Evolutionary conservation across 768 basidiomycete genomes (phyloP).

Genomic region (Lactarius pseudohatsudake): DNA sequence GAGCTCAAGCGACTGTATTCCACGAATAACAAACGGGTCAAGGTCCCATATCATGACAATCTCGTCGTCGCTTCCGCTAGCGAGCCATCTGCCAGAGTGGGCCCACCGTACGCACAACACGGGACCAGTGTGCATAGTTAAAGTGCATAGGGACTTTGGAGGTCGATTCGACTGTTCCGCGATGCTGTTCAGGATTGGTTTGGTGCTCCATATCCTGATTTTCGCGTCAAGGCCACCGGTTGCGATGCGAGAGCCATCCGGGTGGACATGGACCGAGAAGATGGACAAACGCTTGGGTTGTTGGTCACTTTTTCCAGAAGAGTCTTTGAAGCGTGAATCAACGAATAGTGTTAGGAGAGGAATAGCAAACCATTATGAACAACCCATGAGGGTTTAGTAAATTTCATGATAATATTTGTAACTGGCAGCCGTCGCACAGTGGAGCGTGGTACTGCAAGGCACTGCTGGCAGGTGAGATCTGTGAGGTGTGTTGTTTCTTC

Average conservation of each 20-base stretch:
- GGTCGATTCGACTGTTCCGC: constrained; percentile 67
- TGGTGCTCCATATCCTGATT: constrained; percentile 96
- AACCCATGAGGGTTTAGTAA: constrained; percentile 89
- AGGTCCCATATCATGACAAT: constrained; percentile 97
- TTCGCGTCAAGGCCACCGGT: constrained; percentile 96
- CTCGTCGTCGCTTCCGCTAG: constrained; percentile 94
- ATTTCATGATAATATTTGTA: constrained; percentile 53
- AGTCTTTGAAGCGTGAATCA: constrained; percentile 35
- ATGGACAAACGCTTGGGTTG: constrained; percentile 72
- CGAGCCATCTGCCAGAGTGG: constrained; percentile 89
- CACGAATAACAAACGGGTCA: constrained; percentile 71
- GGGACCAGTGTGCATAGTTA: constrained; percentile 92
- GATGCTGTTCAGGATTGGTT: constrained; percentile 81
- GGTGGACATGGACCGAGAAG: constrained; percentile 92
- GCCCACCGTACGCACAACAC: constrained; percentile 93
- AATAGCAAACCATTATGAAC: constrained; percentile 62
- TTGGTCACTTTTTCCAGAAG: constrained; percentile 58
- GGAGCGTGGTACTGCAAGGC: no score
- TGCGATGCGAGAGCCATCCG: constrained; percentile 94
- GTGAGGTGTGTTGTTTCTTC: no score
- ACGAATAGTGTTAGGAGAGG: constrained; percentile 18
- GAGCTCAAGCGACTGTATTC: neutral
- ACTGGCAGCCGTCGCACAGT: neutral
- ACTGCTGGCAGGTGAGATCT: no score
- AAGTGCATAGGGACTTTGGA: constrained; percentile 86